Conservation (phyloP, 2,329 filamentous ascomycete genomes). For the Leptographium lundbergii region DNA sequence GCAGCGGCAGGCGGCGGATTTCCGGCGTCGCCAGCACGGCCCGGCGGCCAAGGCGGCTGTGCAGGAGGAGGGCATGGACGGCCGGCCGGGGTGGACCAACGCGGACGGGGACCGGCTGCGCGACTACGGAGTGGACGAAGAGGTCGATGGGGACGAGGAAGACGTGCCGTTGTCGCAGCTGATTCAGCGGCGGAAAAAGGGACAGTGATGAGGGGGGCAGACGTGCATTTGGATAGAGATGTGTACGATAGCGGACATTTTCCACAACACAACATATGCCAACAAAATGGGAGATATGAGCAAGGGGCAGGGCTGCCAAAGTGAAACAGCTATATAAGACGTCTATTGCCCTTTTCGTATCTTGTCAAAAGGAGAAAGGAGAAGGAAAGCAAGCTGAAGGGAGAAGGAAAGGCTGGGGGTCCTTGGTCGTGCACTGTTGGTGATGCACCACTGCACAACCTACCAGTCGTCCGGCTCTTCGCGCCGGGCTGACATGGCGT, state of each 20-base stretch:
- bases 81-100: constrained; percentile 56
- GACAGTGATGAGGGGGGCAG: not conserved
- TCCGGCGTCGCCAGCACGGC: constrained; percentile 26
- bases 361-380: not conserved
- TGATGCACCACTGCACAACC: too few species aligned
- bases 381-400: not conserved
- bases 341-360: not conserved
- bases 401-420: too few species aligned
- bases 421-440: too few species aligned
- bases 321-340: not conserved
- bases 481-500: constrained; percentile 59
- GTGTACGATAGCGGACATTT: not conserved
- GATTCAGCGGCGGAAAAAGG: constrained; percentile 37
- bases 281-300: not conserved
- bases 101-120: constrained; percentile 60
- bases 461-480: constrained; percentile 58
- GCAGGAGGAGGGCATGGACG: constrained; percentile 23
- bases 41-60: constrained; percentile 18
- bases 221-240: not conserved
- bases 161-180: constrained; percentile 61
- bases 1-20: constrained; percentile 35
- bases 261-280: not conserved
- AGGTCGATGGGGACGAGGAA: constrained; percentile 39
- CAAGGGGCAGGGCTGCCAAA: not conserved
- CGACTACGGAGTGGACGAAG: constrained; percentile 73